phyloP scores from a whole-genome alignment of 169 alveolate genomes.

The Cytauxzoon felis region DNA sequence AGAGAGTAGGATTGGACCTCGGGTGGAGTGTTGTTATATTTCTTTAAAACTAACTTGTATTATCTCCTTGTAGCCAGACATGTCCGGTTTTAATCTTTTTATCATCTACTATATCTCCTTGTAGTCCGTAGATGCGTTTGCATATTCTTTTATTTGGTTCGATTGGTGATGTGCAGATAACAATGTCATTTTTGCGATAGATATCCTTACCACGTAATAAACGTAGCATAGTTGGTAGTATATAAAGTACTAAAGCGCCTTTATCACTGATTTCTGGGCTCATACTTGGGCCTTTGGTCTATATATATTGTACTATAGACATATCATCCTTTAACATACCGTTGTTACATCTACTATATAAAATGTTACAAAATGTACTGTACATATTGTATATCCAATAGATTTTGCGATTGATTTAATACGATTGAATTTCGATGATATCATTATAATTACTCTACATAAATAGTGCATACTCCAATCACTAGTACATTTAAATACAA shows the following conservation, averaged over 20 bases:
- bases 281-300: constrained; percentile 67
- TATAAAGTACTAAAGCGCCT: constrained; percentile 24
- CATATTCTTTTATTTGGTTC: constrained; percentile 40
- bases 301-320: background rate
- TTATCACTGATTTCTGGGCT: constrained; percentile 29
- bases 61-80: constrained; percentile 62
- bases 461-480: no score
- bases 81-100: constrained; percentile 24
- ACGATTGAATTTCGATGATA: background rate
- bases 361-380: constrained; percentile 36
- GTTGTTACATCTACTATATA: constrained; percentile 50
- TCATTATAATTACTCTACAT: constrained; percentile 1
- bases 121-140: constrained; percentile 35
- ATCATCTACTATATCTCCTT: constrained; percentile 3
- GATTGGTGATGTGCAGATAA: constrained; percentile 45
- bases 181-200: constrained; percentile 55
- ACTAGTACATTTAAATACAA: no score
- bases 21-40: no score
- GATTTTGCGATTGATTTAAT: constrained; percentile 16
- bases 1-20: no score
- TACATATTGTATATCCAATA: constrained; percentile 21
- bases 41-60: constrained; percentile 21
- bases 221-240: constrained; percentile 19
- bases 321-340: constrained; percentile 21
- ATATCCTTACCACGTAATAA: constrained; percentile 25